phyloP scores from a whole-genome alignment of 331 rosid genomes.

The Stylosanthes scabra region DNA sequence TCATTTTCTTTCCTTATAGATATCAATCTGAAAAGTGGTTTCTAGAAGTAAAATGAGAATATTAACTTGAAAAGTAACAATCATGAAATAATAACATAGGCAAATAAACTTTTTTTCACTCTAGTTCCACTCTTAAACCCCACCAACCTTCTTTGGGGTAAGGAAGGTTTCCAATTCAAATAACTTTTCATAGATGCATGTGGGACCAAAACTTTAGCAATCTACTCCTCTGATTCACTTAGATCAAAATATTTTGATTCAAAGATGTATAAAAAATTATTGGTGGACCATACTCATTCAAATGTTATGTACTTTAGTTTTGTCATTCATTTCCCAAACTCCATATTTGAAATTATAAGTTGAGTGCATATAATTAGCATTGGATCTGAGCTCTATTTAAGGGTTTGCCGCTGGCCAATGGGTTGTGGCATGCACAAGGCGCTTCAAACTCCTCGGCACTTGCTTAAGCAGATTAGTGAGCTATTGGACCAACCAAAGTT shows the following conservation, averaged over 20 bases:
- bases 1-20: slow-evolving; percentile 15
- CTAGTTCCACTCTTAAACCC: slow-evolving; percentile 26
- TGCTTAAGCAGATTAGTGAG: too few species aligned
- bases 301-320: slow-evolving; percentile 36
- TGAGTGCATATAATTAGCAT: not conserved
- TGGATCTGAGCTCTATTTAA: too few species aligned
- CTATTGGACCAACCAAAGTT: too few species aligned
- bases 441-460: too few species aligned
- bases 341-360: not conserved
- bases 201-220: slow-evolving; percentile 30
- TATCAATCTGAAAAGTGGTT: slow-evolving; percentile 14
- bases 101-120: slow-evolving; percentile 38
- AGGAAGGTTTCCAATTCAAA: not conserved
- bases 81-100: slow-evolving; percentile 25
- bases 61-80: slow-evolving; percentile 25
- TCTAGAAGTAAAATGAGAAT: slow-evolving; percentile 18
- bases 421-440: too few species aligned
- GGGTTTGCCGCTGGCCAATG: too few species aligned
- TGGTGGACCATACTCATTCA: slow-evolving; percentile 35
- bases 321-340: slow-evolving; percentile 5
- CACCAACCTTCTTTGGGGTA: slow-evolving; percentile 17
- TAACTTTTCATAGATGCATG: slow-evolving; percentile 15
- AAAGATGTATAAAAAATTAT: slow-evolving; percentile 4
- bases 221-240: not conserved
- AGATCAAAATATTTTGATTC: slow-evolving; percentile 3